Base-by-base conservation (phyloP, 2,329 filamentous ascomycete species). In the Purpureocillium takamizusanense region DNA sequence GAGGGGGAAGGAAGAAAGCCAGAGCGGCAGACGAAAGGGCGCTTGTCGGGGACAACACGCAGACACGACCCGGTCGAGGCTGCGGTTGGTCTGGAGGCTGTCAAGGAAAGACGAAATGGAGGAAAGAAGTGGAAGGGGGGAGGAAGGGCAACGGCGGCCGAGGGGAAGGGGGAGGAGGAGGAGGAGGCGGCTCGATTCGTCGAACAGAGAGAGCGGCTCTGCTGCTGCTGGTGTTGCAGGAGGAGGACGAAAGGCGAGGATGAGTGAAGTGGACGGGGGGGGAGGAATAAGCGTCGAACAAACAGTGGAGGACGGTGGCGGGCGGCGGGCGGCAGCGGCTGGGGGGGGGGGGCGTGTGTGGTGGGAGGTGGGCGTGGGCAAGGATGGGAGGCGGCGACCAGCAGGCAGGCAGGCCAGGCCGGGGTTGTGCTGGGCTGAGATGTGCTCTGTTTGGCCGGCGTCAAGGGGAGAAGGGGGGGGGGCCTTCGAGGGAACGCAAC, bases 61-160 rank as follows among this genome's bases (percentile, higher is more conserved):
- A 33, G 35, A 29, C 40, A 41, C 38, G 36, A 33, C 33, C 40
- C 17, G 31, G 32, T 27, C 38, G 15, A 21, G 21, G 35, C 34
- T 36, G 34, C 35, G 28, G 35, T 30, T 29, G 28, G 7, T 7
- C 7, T 30, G 28, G 28, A 6, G 28, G 28, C 12, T 30, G 7
- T 13, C 11, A 30, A 30, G 28, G 28, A 25, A 25, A 25, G 21
- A 25, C 21, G 21, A 25, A 25, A 10, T 25, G 6, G 11, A 13
- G 28, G n/a, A 14, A 12, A 13, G 28, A 12, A 30, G 12, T 7
- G 12, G n/a, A 12, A 30, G 28, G 12, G 28, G 11, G 28, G 15
- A 30, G 35, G 16, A 36, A 16, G 35, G 27, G 35, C 12, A 7
- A 18, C 14, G 30, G 25, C 14, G 28, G 27, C 23, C 25, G 25